Conservation (phyloP, 352 stramenopile genomes). For the Globisporangium nagaii region DNA sequence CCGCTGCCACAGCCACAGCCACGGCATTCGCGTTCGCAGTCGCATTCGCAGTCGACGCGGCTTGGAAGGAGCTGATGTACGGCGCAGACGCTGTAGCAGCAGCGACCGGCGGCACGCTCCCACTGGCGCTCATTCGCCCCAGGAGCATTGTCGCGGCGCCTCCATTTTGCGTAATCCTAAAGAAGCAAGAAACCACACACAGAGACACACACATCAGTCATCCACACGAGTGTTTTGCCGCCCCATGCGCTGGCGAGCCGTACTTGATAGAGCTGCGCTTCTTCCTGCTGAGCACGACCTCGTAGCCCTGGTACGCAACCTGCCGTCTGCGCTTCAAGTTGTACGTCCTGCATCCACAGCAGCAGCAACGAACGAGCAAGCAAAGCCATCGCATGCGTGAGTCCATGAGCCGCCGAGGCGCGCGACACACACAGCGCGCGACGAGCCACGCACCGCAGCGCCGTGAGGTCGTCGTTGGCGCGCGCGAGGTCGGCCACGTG, state of each 20-base stretch:
- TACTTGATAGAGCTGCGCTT: conserved; percentile 39
- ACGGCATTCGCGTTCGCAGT: not conserved
- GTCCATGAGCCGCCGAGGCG: not conserved
- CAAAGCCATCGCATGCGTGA: not conserved
- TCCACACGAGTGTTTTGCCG: no score
- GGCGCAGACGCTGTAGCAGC: not conserved
- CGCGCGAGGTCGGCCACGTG: conserved; percentile 55
- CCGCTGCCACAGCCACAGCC: not conserved
- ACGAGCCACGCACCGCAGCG: conserved; percentile 28
- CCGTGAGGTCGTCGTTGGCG: conserved; percentile 49
- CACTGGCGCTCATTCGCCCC: not conserved
- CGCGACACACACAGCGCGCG: not conserved
- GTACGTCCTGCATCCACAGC: conserved; percentile 27
- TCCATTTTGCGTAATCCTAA: conserved; percentile 6
- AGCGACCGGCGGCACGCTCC: not conserved
- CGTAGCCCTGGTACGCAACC: conserved; percentile 59
- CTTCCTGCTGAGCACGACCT: conserved; percentile 67
- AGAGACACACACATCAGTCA: not conserved
- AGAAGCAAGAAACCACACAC: not conserved
- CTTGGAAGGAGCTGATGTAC: conserved; percentile 3
- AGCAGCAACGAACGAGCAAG: not conserved
- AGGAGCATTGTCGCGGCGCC: conserved; percentile 6
- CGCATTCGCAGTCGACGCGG: not conserved
- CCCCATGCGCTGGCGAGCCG: no score
- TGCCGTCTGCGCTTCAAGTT: conserved; percentile 66